Conservation (phyloP, 2,329 filamentous ascomycete genomes). For the Pseudogymnoascus sp. region DNA sequence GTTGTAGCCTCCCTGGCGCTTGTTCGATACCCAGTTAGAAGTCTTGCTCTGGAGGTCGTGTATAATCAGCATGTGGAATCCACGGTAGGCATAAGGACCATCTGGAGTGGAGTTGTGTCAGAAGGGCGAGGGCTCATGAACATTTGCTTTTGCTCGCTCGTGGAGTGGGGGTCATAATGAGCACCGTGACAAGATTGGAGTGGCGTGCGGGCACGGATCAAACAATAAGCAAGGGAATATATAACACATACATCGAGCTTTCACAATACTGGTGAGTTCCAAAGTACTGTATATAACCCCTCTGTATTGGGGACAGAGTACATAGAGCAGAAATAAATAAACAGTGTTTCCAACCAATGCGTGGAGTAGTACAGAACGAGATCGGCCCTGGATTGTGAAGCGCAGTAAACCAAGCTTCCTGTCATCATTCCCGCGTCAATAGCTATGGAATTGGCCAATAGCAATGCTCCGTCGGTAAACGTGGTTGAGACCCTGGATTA, state of each 20-base stretch:
- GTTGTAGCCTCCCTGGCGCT: background rate
- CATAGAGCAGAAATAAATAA: background rate
- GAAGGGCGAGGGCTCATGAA: background rate
- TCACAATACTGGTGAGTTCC: background rate
- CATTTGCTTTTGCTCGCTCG: background rate
- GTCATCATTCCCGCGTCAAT: slow-evolving; percentile 5
- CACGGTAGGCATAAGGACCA: background rate
- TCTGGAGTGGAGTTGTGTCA: background rate
- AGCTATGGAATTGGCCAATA: background rate
- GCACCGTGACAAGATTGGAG: background rate
- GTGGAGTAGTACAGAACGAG: background rate
- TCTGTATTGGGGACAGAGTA: background rate
- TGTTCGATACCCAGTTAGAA: slow-evolving; percentile 6
- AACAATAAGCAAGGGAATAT: background rate
- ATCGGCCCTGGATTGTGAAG: background rate
- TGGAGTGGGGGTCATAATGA: slow-evolving; percentile 1
- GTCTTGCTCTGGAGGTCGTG: slow-evolving; percentile 12
- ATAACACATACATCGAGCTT: background rate
- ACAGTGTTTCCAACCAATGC: background rate
- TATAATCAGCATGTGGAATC: slow-evolving; percentile 15
- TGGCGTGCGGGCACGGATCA: background rate
- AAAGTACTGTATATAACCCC: background rate
- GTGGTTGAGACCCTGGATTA: slow-evolving; percentile 2
- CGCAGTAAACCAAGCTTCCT: background rate
- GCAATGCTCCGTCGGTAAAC: background rate